Evolutionary conservation across 2,329 filamentous ascomycete species (phyloP).

Genomic region (Tolypocladium inflatum): DNA sequence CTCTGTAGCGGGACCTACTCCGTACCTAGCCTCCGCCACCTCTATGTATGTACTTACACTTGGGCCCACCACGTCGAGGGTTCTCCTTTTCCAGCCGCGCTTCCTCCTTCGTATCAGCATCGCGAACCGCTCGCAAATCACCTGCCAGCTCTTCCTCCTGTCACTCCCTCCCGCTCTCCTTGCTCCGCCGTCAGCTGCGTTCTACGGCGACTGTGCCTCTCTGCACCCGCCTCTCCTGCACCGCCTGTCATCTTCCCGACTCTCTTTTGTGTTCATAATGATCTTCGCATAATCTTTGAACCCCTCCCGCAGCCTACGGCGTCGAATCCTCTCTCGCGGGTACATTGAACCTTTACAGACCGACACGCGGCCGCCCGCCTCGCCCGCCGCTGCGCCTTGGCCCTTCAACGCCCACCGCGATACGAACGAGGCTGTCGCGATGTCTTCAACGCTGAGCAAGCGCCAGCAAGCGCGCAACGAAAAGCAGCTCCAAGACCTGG

Average conservation of each 20-base stretch:
- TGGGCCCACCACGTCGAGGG: background rate
- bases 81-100: background rate
- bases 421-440: conserved; percentile 22
- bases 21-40: too few relatives aligned
- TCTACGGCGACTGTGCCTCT: background rate
- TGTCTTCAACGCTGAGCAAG: conserved; percentile 77
- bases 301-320: conserved; percentile 2
- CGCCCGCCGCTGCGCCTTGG: background rate
- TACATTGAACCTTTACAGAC: background rate
- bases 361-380: background rate
- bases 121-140: background rate
- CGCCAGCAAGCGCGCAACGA: conserved; percentile 97
- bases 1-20: background rate
- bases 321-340: background rate
- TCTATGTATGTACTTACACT: background rate
- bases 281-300: conserved; percentile 5
- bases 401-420: background rate
- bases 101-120: background rate
- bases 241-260: background rate
- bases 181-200: background rate
- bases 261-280: background rate
- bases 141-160: background rate
- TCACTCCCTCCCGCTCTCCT: background rate
- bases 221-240: background rate
- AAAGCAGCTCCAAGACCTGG: conserved; percentile 78